Base-by-base conservation (phyloP, 225 moss, liverwort and hornwort species). In the Marchantia paleacea region DNA sequence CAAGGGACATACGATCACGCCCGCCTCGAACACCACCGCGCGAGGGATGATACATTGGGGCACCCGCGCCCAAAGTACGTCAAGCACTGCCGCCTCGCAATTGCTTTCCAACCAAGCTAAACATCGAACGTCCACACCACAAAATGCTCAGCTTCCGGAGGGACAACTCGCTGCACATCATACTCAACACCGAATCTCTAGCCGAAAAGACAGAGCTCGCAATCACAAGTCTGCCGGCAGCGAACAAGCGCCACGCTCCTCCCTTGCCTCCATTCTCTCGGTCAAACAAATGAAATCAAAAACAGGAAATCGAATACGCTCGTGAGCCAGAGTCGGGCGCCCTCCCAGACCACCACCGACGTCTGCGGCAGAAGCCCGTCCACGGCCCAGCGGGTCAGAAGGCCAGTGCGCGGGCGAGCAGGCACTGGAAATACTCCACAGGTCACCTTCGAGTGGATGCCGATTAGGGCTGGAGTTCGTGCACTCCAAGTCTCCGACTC, bases 1-100 rank as follows among this genome's bases (percentile, higher is more conserved):
- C 22, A n/a, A 24, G 22, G 28, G 4, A 77, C 92, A 86, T 91
- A 92, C 94, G 95, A 72, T 97, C 95, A 57, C 92, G 90, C 14
- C 97, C 95, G 79, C 97, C 97, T 69, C 97, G 90, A 78, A 97
- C 93, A 84, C 97, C 95, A 66, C 97, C 97, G 63, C 97, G 92
- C 7, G 95, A 93, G 51, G 95, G 94, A 83, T 97, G 97, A 90
- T 97, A 97, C 97, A 97, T 95, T 10, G 51, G 7, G 29, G 73
- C 71, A 63, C 71, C 65, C 19, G 71, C 67, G 57, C 71, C 70
- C 19, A 14, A 50, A 69, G 31, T 29, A 30, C 65, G 51, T 75
- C 79, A 24, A 47, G 11, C n/a, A 25, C 14, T 16, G 79, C 57
- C 0, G 72, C 39, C 54, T 77, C 62, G 28, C 39, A 47, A 30